These are phyloP conservation scores for Ceratocystis variospora DNA, from an alignment of 2,329 filamentous ascomycete species.

Conservation along the genomic window DNA sequence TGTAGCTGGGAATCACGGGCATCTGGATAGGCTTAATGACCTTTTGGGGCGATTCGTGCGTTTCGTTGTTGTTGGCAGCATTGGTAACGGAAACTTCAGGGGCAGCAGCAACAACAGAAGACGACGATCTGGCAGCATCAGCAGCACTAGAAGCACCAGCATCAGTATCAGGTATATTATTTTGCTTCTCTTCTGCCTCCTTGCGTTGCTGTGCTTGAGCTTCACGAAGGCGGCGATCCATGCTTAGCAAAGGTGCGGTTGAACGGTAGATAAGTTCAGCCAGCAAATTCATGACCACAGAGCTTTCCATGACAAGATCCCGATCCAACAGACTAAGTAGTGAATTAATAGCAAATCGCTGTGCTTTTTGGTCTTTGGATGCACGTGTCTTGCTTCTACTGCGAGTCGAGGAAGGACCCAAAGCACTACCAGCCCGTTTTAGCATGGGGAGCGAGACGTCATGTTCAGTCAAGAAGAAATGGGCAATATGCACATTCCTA, in stretches of 20 bases:
- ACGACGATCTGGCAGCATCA: background rate
- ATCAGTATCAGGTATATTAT: slow-evolving; percentile 13
- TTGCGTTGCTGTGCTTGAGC: slow-evolving; percentile 40
- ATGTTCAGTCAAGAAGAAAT: slow-evolving; percentile 89
- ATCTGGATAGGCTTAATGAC: slow-evolving; percentile 53
- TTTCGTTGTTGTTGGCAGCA: slow-evolving; percentile 28
- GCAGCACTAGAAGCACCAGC: background rate
- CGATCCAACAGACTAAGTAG: slow-evolving; percentile 77
- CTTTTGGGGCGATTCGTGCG: slow-evolving; percentile 32
- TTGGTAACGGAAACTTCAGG: slow-evolving; percentile 22
- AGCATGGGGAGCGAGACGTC: slow-evolving; percentile 59
- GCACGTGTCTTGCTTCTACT: slow-evolving; percentile 35
- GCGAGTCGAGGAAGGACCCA: slow-evolving; percentile 36
- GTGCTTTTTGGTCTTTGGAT: slow-evolving; percentile 66
- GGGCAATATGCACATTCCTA: slow-evolving; percentile 74
- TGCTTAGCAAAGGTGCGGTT: slow-evolving; percentile 67
- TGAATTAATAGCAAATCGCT: slow-evolving; percentile 84
- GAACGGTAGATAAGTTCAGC: slow-evolving; percentile 78
- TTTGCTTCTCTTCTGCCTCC: slow-evolving; percentile 15
- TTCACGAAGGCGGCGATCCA: slow-evolving; percentile 74
- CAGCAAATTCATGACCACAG: slow-evolving; percentile 88
- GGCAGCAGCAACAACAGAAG: slow-evolving; percentile 18
- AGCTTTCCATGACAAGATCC: slow-evolving; percentile 92
- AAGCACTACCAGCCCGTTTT: slow-evolving; percentile 58
- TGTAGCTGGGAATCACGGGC: slow-evolving; percentile 74